Base-by-base conservation (phyloP, 805 yeast species). In the Suhomyces xylopsoci region DNA sequence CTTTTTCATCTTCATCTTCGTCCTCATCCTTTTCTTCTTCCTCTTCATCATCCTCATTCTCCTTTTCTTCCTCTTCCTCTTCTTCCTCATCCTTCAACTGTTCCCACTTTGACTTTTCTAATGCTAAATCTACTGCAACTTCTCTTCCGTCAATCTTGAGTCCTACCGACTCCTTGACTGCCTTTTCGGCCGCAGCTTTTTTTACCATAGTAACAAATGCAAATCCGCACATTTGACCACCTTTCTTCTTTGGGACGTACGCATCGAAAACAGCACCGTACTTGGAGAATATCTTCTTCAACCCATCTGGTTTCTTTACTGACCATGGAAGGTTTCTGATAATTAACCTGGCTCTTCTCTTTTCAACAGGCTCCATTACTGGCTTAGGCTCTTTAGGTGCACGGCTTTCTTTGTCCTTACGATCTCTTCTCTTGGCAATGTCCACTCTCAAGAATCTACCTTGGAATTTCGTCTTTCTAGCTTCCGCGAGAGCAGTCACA, bases 271-370 rank as follows among this genome's bases (percentile, higher is more conserved):
- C 97, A 26, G 88, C 85, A 49, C 99, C 99, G 65, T 74, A 94
- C 62, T 83, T 83, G 52, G 79, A 71, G 65, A 94, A 94, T 7
- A 84, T 63, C 60, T 84, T 84, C 63, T 81, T 84, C 62, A 94
- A 76, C 51, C 81, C 83, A 4, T 82, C 82, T 4, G 96, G 86
- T 55, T 86, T 84, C 65, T 93, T 83, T 45, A 94, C 85, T 14
- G 97, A 86, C 99, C 99, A 94, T 10, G 99, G 99, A 69, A 94
- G 80, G 67, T 94, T 94, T 65, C 99, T 81, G 38, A 94, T 78
- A 59, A 94, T 91, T 53, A 94, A 74, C 60, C 97, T 83, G 2
- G 98, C 92, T 59, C 87, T 82, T 68, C 96, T 85, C 64, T 87
- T 87, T 59, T 85, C 89, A n/a, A 81, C 78, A 19, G 75, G 77